Percentiles rank a stretch among this genome's conserved stretches.
Evolutionary conservation across 305 asterid species (phyloP).

Genomic region (Rubia tinctorum): DNA sequence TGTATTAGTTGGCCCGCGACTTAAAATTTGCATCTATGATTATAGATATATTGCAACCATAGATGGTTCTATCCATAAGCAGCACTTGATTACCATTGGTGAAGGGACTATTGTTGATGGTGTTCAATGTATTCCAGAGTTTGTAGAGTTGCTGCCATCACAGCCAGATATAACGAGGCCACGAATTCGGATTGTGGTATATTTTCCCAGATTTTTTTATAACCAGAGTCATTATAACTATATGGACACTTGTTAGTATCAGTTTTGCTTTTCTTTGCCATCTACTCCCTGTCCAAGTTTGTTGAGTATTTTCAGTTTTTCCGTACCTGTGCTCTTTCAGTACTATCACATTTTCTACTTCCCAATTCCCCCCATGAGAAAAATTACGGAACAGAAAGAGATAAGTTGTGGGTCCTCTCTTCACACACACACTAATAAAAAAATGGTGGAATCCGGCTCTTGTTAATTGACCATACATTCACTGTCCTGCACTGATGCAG

Average conservation of each 20-base stretch:
- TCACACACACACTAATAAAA: neutral
- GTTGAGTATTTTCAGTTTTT: neutral
- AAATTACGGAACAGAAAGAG: neutral
- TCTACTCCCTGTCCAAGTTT: neutral
- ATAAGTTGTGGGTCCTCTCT: neutral
- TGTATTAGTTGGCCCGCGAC: constrained; percentile 12
- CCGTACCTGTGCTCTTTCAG: neutral
- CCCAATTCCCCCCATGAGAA: neutral
- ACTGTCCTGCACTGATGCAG: constrained; percentile 33
- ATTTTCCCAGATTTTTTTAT: constrained; percentile 8
- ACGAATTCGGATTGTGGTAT: constrained; percentile 93
- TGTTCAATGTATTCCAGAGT: constrained; percentile 77
- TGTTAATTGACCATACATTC: neutral
- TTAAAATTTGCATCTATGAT: constrained; percentile 17
- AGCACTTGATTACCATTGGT: constrained; percentile 68
- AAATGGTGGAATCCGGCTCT: neutral
- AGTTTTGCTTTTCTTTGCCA: neutral
- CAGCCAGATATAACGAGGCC: constrained; percentile 78
- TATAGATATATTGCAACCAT: constrained; percentile 88
- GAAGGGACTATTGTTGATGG: constrained; percentile 89
- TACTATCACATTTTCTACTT: neutral
- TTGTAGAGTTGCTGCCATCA: constrained; percentile 76
- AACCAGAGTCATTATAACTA: neutral
- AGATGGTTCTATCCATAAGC: constrained; percentile 60
- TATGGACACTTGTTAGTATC: neutral